Evolutionary conservation across 176 grass and related monocot genomes (phyloP).

Genomic region (Juncus inflexus): DNA sequence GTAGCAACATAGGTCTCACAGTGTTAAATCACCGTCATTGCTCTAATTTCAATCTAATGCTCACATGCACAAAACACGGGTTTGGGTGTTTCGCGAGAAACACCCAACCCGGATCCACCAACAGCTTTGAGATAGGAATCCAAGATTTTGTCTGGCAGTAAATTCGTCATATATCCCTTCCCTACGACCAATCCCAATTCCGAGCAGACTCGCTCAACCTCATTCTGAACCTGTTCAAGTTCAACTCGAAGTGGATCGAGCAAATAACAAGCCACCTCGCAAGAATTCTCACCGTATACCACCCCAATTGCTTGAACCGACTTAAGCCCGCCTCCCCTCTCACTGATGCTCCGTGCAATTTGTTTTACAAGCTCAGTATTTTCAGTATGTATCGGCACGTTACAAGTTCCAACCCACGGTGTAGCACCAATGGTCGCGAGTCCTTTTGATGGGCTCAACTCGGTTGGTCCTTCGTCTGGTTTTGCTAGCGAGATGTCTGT

Average conservation of each 20-base stretch:
- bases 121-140: constrained; percentile 32
- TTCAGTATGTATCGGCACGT: constrained; percentile 43
- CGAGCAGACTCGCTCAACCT: constrained; percentile 32
- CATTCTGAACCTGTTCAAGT: constrained; percentile 45
- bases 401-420: constrained; percentile 74
- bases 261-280: constrained; percentile 75
- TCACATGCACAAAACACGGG: too few relatives aligned
- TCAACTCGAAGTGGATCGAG: constrained; percentile 40
- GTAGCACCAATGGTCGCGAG: constrained; percentile 60
- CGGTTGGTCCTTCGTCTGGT: constrained; percentile 44
- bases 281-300: constrained; percentile 31
- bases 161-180: constrained; percentile 71
- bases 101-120: neutral
- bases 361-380: constrained; percentile 39
- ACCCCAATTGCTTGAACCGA: constrained; percentile 77
- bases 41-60: too few relatives aligned
- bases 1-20: too few relatives aligned
- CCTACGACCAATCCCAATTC: constrained; percentile 40
- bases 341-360: constrained; percentile 55
- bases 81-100: too few relatives aligned
- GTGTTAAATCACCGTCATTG: too few relatives aligned
- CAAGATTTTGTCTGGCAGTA: constrained; percentile 42
- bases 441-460: constrained; percentile 39
- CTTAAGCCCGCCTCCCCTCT: constrained; percentile 57
- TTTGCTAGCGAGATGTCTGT: constrained; percentile 12